Conservation (phyloP, 2,329 filamentous ascomycete genomes). For the Chrysoporthe austroafricana region DNA sequence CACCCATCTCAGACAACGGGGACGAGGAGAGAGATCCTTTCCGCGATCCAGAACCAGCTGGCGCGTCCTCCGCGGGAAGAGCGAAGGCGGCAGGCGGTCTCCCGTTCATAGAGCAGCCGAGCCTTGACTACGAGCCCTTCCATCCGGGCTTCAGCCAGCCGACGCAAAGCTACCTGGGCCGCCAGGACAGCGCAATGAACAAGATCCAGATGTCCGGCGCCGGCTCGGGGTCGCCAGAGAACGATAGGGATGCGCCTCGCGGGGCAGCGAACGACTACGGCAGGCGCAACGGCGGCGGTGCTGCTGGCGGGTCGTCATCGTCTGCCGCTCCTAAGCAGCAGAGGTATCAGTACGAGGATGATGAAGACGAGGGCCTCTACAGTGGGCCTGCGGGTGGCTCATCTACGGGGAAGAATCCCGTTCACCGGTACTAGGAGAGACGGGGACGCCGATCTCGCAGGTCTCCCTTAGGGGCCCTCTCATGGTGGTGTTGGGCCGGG, state of each 20-base stretch:
- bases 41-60: conserved; percentile 32
- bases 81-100: conserved; percentile 1
- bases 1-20: conserved; percentile 30
- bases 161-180: conserved; percentile 42
- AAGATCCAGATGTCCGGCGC: conserved; percentile 49
- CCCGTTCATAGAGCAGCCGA: conserved; percentile 40
- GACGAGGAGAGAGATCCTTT: conserved; percentile 33
- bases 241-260: conserved; percentile 9
- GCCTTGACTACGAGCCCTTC: conserved; percentile 43
- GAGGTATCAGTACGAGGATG: conserved; percentile 23
- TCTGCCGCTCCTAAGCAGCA: conserved; percentile 8
- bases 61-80: conserved; percentile 15
- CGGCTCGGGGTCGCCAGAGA: conserved; percentile 22
- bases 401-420: conserved; percentile 28
- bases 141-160: conserved; percentile 41
- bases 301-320: background rate
- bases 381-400: conserved; percentile 7
- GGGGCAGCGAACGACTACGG: background rate
- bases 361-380: conserved; percentile 22
- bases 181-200: conserved; percentile 47
- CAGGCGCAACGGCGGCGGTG: background rate
- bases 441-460: conserved; percentile 13
- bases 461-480: background rate
- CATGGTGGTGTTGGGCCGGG: background rate
- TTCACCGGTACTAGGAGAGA: conserved; percentile 30